Percentiles rank a stretch among this genome's conserved stretches.
Conservation (phyloP, 2,329 filamentous ascomycete genomes). For the Mariannaea sp. region DNA sequence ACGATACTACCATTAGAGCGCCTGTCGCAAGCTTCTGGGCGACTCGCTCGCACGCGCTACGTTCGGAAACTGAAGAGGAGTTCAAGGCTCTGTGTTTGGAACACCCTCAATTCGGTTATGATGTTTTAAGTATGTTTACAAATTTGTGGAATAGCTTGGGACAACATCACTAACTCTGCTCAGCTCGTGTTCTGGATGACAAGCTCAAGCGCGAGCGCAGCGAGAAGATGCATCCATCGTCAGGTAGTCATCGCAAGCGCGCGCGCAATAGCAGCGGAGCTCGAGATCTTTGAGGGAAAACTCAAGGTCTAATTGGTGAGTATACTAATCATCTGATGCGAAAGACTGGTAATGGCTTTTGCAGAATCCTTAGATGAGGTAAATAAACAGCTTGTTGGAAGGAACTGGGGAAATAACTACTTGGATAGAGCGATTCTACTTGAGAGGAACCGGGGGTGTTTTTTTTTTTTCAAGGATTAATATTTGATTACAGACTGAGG, state of each 20-base stretch:
- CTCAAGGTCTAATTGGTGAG: too few species aligned
- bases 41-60: slow-evolving; percentile 66
- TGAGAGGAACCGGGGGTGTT: too few species aligned
- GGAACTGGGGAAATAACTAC: too few species aligned
- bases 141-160: not conserved
- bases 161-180: slow-evolving; percentile 20
- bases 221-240: slow-evolving; percentile 60
- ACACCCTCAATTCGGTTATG: slow-evolving; percentile 89
- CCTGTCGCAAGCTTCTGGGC: slow-evolving; percentile 37
- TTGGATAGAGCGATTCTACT: too few species aligned
- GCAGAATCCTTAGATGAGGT: too few species aligned
- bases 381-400: too few species aligned
- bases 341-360: too few species aligned
- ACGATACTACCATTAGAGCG: slow-evolving; percentile 31
- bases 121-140: slow-evolving; percentile 73
- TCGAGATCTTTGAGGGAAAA: slow-evolving; percentile 20
- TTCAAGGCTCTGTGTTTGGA: slow-evolving; percentile 86
- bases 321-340: too few species aligned
- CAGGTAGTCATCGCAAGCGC: slow-evolving; percentile 60
- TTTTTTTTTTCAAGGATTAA: too few species aligned
- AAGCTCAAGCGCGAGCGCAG: slow-evolving; percentile 68
- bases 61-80: slow-evolving; percentile 83
- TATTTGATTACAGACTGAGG: too few species aligned
- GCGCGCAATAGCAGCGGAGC: slow-evolving; percentile 55
- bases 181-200: slow-evolving; percentile 67